These are phyloP conservation scores for Pythium scleroteichum DNA, from an alignment of 352 stramenopile genomes.

Conservation along the genomic window DNA sequence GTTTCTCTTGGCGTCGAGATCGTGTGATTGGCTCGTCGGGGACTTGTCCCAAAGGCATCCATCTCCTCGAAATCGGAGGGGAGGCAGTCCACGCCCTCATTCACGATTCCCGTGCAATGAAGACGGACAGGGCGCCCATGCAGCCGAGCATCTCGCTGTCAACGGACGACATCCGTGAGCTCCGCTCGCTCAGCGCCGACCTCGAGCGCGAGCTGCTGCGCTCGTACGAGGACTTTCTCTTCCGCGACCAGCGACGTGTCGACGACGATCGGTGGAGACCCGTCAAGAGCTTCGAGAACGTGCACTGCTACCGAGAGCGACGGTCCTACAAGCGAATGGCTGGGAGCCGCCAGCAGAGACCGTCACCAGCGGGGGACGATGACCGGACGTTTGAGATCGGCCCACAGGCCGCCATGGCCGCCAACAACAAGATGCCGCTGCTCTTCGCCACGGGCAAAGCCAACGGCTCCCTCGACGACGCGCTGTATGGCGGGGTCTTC, in stretches of 20 bases:
- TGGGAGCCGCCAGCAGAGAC: neutral
- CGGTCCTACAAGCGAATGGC: conserved; percentile 2
- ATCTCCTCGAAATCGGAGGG: too few relatives aligned
- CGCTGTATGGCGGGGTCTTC: conserved; percentile 4
- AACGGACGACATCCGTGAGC: conserved; percentile 16
- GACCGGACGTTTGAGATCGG: neutral
- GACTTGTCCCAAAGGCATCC: too few relatives aligned
- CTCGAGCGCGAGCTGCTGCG: conserved; percentile 36
- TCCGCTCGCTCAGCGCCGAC: conserved; percentile 20
- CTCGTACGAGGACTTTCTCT: conserved; percentile 45
- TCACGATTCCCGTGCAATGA: too few relatives aligned
- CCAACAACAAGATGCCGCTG: neutral
- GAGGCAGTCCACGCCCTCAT: too few relatives aligned
- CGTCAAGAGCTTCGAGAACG: conserved; percentile 13
- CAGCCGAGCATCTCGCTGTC: too few relatives aligned
- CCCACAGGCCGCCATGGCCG: neutral
- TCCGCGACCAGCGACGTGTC: conserved; percentile 28
- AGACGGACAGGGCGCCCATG: too few relatives aligned
- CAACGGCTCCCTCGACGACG: conserved; percentile 8
- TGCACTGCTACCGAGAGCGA: conserved; percentile 46
- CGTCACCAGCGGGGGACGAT: conserved; percentile 11
- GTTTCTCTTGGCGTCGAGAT: too few relatives aligned
- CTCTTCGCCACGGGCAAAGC: neutral
- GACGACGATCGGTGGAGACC: conserved; percentile 41
- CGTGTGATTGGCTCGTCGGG: too few relatives aligned